Evolutionary conservation across 306 rosid species (phyloP).

Genomic region (Corylus avellana): DNA sequence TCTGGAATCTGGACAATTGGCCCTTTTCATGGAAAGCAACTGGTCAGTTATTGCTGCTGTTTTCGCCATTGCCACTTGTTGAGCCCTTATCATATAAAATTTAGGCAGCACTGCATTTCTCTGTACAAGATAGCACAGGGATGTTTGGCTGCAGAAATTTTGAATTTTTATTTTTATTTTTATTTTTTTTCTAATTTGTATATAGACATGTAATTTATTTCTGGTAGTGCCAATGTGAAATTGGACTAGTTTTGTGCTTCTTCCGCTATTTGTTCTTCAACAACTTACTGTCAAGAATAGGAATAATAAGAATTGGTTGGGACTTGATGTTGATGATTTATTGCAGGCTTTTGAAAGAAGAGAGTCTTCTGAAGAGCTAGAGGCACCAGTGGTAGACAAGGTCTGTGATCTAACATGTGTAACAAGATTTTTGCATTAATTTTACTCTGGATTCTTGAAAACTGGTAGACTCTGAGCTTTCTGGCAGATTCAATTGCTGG

Average conservation of each 20-base stretch:
- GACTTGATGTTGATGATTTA: constrained; percentile 26
- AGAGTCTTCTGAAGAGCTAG: constrained; percentile 58
- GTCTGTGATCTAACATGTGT: constrained; percentile 39
- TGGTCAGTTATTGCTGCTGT: not conserved
- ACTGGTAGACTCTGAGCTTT: not conserved
- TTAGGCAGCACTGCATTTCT: not conserved
- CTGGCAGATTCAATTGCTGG: not conserved
- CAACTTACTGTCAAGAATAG: constrained; percentile 10
- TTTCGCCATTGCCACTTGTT: not conserved
- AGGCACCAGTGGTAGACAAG: constrained; percentile 62
- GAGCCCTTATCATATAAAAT: not conserved
- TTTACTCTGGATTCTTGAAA: not conserved
- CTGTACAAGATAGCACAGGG: not conserved
- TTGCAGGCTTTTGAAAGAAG: constrained; percentile 74
- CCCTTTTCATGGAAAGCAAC: not conserved
- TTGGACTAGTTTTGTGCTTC: not conserved
- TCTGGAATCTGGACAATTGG: not conserved
- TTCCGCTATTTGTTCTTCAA: constrained; percentile 22
- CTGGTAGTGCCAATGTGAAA: not conserved
- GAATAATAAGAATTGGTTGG: constrained; percentile 16
- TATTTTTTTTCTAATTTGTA: not conserved
- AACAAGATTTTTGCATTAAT: constrained; percentile 2
- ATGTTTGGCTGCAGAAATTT: not conserved
- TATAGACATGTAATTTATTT: not conserved
- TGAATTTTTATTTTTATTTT: not conserved